These are phyloP conservation scores for Mucor plumbeus DNA, from an alignment of 371 early-diverging fungal genomes.

Conservation along the genomic window DNA sequence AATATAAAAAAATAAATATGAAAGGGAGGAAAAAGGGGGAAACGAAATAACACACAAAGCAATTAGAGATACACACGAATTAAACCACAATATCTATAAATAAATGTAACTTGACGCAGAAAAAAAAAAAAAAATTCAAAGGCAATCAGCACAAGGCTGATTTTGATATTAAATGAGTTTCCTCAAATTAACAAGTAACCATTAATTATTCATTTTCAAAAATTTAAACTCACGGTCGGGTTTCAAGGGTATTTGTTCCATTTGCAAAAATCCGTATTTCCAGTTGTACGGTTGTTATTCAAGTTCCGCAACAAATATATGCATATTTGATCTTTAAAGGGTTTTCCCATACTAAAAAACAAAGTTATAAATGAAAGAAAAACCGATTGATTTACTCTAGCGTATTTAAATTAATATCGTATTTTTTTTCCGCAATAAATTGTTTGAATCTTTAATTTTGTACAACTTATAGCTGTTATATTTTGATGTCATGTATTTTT, in stretches of 20 bases:
- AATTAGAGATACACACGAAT: neutral
- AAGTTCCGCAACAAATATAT: neutral
- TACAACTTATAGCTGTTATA: too few relatives aligned
- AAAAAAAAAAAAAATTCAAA: neutral
- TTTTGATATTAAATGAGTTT: neutral
- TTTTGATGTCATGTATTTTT: too few relatives aligned
- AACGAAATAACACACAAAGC: neutral
- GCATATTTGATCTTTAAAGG: too few relatives aligned
- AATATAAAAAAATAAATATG: neutral
- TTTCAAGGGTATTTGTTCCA: neutral
- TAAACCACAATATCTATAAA: neutral
- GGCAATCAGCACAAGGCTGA: constrained; percentile 3
- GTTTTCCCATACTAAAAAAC: too few relatives aligned
- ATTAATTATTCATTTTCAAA: neutral
- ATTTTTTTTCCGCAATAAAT: too few relatives aligned
- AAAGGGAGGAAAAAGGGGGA: neutral
- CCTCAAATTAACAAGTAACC: neutral
- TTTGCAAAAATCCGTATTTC: neutral
- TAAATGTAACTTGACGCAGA: neutral
- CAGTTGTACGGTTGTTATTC: neutral
- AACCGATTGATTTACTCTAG: too few relatives aligned
- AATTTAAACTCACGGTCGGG: neutral
- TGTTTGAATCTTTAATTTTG: too few relatives aligned
- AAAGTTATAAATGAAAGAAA: too few relatives aligned
- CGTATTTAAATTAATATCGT: too few relatives aligned